A percentile compares a stretch with the other conserved stretches of the same genome.
phyloP scores from a whole-genome alignment of 192 early-diverging fungal species.

The Powellomyces hirtus region DNA sequence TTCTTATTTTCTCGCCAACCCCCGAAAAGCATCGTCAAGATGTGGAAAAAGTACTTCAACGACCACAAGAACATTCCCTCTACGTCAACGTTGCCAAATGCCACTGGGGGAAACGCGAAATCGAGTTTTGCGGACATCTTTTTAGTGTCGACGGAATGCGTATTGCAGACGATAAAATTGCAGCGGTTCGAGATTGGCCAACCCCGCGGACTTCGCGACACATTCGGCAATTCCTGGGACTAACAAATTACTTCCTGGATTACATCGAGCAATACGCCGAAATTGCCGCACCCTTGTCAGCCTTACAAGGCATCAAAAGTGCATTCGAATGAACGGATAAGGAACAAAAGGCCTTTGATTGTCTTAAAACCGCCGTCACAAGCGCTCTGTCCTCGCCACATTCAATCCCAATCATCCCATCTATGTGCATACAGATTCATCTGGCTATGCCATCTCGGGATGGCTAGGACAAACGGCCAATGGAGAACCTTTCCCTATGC shows the following conservation, averaged over 20 bases:
- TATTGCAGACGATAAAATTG: conserved; percentile 29
- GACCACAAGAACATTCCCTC: too few relatives aligned
- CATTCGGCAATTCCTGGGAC: conserved; percentile 15
- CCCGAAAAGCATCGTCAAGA: not conserved
- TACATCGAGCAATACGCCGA: conserved; percentile 15
- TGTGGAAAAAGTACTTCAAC: too few relatives aligned
- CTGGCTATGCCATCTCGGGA: conserved; percentile 1
- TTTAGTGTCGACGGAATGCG: not conserved
- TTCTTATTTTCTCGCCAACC: conserved; percentile 43
- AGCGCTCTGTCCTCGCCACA: conserved; percentile 7
- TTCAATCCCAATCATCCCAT: not conserved
- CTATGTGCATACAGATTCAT: not conserved
- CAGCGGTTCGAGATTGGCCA: not conserved
- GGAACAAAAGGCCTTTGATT: conserved; percentile 7
- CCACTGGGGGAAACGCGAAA: not conserved
- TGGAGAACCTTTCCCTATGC: too few relatives aligned
- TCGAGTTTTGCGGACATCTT: conserved; percentile 7
- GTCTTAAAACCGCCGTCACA: not conserved
- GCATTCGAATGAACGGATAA: not conserved
- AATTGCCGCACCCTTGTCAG: conserved; percentile 1
- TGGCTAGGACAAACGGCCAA: not conserved
- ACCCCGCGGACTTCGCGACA: not conserved
- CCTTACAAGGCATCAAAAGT: not conserved
- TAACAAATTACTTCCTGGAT: conserved; percentile 10
- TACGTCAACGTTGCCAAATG: too few relatives aligned